phyloP scores from a whole-genome alignment of 164 flowering plant genomes.

The Berberis thunbergii region DNA sequence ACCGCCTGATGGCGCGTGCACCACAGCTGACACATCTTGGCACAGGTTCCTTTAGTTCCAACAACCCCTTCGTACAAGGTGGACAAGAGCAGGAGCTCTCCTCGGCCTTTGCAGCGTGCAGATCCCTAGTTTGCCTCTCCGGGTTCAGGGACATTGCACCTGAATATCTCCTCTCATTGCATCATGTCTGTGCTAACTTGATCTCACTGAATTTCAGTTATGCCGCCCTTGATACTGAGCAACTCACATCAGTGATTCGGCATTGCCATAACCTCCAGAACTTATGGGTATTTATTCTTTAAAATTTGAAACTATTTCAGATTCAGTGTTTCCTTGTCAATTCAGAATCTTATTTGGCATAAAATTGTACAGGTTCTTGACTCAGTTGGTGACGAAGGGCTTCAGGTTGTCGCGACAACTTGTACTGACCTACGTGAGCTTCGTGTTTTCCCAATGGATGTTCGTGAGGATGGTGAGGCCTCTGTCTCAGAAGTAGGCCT shows the following conservation, averaged over 20 bases:
- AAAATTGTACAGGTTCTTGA: slow-evolving; percentile 53
- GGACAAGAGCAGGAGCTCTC: slow-evolving; percentile 42
- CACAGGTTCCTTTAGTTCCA: slow-evolving; percentile 57
- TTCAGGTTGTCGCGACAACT: slow-evolving; percentile 64
- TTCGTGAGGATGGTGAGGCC: slow-evolving; percentile 53
- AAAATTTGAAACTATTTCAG: background rate
- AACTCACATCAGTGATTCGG: slow-evolving; percentile 48
- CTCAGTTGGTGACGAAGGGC: slow-evolving; percentile 75
- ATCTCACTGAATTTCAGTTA: slow-evolving; percentile 75
- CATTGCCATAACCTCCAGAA: slow-evolving; percentile 65
- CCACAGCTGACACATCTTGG: slow-evolving; percentile 94
- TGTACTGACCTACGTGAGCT: slow-evolving; percentile 78
- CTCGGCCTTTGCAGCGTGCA: slow-evolving; percentile 62
- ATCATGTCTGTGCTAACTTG: slow-evolving; percentile 70
- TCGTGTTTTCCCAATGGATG: slow-evolving; percentile 65
- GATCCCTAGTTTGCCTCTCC: slow-evolving; percentile 57
- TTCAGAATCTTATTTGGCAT: background rate
- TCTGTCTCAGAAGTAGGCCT: slow-evolving; percentile 72
- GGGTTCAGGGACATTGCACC: slow-evolving; percentile 63
- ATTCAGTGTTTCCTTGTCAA: background rate
- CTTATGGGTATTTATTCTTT: slow-evolving; percentile 58
- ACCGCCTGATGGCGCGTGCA: slow-evolving; percentile 57
- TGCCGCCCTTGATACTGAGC: slow-evolving; percentile 53
- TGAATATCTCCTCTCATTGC: slow-evolving; percentile 47
- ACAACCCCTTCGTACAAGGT: slow-evolving; percentile 23